These are phyloP conservation scores for Volvox africanus DNA, from an alignment of 139 green algal species.

Conservation along the genomic window DNA sequence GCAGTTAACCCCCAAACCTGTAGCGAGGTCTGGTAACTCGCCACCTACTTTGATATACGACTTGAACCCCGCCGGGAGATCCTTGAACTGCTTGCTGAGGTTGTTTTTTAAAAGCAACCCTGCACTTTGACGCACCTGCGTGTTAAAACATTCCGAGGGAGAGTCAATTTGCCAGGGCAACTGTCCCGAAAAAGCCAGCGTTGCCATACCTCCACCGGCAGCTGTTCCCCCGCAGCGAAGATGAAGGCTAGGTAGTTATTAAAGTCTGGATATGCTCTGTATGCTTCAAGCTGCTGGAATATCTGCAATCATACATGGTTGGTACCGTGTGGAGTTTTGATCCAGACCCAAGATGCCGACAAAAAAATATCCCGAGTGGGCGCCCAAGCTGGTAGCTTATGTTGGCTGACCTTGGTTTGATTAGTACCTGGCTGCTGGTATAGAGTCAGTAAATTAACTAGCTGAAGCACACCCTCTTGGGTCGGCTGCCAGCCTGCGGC, in stretches of 20 bases:
- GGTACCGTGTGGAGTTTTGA: neutral
- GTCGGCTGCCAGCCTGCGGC: constrained; percentile 77
- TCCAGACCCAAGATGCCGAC: neutral
- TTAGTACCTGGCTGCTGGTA: constrained; percentile 87
- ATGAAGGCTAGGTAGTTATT: constrained; percentile 96
- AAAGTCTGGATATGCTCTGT: constrained; percentile 89
- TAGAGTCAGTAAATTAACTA: constrained; percentile 83
- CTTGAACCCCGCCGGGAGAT: constrained; percentile 66
- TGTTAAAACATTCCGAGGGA: neutral
- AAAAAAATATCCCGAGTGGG: neutral
- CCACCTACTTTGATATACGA: constrained; percentile 85
- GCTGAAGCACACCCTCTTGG: constrained; percentile 78
- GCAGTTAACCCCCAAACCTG: too few species aligned
- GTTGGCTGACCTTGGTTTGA: constrained; percentile 75
- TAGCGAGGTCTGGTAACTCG: too few species aligned
- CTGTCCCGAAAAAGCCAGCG: neutral
- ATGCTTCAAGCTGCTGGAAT: constrained; percentile 86
- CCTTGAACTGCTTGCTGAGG: constrained; percentile 77
- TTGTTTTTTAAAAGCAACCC: constrained; percentile 98
- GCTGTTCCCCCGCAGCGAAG: constrained; percentile 77
- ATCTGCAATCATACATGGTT: constrained; percentile 72
- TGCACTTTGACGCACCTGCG: constrained; percentile 90
- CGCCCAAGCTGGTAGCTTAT: neutral
- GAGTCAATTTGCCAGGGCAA: too few species aligned
- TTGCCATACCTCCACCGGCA: constrained; percentile 77